Evolutionary conservation across 129 eudicot genomes (phyloP).

Genomic region (Daucus carota): DNA sequence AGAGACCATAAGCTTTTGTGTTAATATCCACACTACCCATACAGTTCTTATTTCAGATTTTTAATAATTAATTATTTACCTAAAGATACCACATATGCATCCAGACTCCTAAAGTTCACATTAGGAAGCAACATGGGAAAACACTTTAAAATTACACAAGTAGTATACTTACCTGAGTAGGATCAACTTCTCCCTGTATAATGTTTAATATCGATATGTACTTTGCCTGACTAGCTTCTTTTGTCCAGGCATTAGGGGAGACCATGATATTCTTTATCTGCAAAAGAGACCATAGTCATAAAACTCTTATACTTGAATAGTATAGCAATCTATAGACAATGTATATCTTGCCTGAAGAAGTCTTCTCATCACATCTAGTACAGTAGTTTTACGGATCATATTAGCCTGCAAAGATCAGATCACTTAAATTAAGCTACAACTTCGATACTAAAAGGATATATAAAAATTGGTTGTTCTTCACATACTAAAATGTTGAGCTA

Average conservation of each 20-base stretch:
- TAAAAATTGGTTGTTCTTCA: too few species aligned
- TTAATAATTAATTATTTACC: too few species aligned
- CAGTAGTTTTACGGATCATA: constrained; percentile 96
- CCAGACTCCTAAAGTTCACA: too few species aligned
- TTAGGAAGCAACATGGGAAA: too few species aligned
- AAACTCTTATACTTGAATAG: constrained; percentile 13
- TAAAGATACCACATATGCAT: too few species aligned
- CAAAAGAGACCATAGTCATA: constrained; percentile 27
- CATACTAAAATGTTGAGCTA: too few species aligned
- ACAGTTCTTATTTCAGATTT: too few species aligned
- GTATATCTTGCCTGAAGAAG: constrained; percentile 83
- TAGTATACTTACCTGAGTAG: constrained; percentile 97
- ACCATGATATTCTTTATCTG: constrained; percentile 99
- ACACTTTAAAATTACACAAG: too few species aligned
- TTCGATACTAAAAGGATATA: too few species aligned
- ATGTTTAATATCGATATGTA: constrained; percentile 92
- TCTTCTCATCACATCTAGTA: constrained; percentile 98
- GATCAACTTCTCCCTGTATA: constrained; percentile 99
- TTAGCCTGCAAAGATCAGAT: constrained; percentile 62
- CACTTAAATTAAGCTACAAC: constrained; percentile 3
- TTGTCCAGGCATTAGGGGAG: constrained; percentile 87
- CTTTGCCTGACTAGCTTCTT: constrained; percentile 96
- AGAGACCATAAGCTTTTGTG: too few species aligned
- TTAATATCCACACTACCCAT: too few species aligned
- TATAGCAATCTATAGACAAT: not conserved